phyloP scores from a whole-genome alignment of 2,329 filamentous ascomycete genomes.

The Xylariomycetidae sp. region DNA sequence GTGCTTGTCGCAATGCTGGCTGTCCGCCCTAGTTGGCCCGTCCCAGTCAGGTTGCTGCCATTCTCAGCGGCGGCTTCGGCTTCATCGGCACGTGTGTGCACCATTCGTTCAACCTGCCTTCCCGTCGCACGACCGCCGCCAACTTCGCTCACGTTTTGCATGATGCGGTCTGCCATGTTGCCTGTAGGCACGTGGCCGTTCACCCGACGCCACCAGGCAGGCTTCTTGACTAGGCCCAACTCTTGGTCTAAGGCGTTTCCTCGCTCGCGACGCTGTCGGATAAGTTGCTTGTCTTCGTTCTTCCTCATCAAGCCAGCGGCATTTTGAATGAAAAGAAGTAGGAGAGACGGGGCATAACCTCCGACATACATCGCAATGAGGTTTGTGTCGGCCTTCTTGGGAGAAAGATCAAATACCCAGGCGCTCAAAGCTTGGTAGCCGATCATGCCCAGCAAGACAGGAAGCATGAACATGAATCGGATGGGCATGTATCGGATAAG shows the following conservation, averaged over 20 bases:
- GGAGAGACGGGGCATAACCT: slow-evolving; percentile 53
- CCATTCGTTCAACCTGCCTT: slow-evolving; percentile 30
- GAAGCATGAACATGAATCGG: slow-evolving; percentile 52
- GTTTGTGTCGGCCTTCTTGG: slow-evolving; percentile 47
- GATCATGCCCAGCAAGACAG: slow-evolving; percentile 46
- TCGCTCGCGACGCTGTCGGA: slow-evolving; percentile 54
- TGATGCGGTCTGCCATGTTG: slow-evolving; percentile 46
- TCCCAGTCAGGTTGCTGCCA: slow-evolving; percentile 32
- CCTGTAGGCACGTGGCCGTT: slow-evolving; percentile 31
- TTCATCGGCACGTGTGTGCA: slow-evolving; percentile 30
- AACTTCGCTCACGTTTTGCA: slow-evolving; percentile 49
- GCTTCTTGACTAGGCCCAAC: slow-evolving; percentile 55
- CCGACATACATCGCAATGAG: slow-evolving; percentile 54
- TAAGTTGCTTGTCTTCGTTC: slow-evolving; percentile 66
- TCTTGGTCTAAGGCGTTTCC: slow-evolving; percentile 51
- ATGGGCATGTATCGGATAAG: slow-evolving; percentile 47
- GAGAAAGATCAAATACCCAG: slow-evolving; percentile 53
- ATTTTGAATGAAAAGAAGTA: slow-evolving; percentile 51
- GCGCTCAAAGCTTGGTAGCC: slow-evolving; percentile 54
- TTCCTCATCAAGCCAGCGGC: slow-evolving; percentile 53
- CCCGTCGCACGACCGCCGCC: slow-evolving; percentile 42
- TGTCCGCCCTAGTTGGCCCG: slow-evolving; percentile 30
- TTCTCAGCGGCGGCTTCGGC: slow-evolving; percentile 23
- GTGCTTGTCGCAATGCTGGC: slow-evolving; percentile 19
- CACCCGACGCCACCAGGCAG: slow-evolving; percentile 59